Conservation (phyloP, 1,284 basidiomycete genomes). For the Trametes hirsuta region DNA sequence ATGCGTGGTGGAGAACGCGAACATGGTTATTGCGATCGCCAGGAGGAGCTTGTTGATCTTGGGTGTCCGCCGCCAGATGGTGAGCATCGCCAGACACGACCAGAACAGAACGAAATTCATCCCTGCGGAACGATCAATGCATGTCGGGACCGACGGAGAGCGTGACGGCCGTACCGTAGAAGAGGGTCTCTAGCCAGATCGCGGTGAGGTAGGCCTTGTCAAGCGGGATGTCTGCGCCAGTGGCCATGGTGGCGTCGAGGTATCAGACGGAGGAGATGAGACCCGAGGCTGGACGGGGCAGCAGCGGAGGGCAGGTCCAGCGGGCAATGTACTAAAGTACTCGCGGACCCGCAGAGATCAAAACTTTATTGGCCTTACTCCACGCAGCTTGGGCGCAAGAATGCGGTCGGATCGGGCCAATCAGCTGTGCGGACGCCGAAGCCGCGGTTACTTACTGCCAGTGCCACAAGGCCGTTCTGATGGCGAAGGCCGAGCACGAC, state of each 20-base stretch:
- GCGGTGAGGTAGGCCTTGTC: conserved; percentile 41
- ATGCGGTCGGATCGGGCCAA: too few relatives aligned
- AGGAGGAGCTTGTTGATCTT: conserved; percentile 38
- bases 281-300: too few relatives aligned
- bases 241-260: conserved; percentile 22
- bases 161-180: conserved; percentile 33
- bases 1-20: conserved; percentile 40
- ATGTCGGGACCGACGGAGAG: background rate
- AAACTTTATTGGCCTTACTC: too few relatives aligned
- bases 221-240: conserved; percentile 29
- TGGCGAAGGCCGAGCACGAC: too few relatives aligned
- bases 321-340: too few relatives aligned
- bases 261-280: too few relatives aligned
- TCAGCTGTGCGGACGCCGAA: too few relatives aligned
- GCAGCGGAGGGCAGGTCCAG: too few relatives aligned
- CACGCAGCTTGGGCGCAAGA: too few relatives aligned
- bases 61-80: conserved; percentile 35
- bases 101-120: conserved; percentile 41
- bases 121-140: conserved; percentile 26
- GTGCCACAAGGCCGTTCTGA: too few relatives aligned
- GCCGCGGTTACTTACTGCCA: too few relatives aligned
- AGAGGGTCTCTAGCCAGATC: conserved; percentile 42
- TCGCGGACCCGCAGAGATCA: too few relatives aligned
- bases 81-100: conserved; percentile 38
- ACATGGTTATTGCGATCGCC: conserved; percentile 39